Percentiles rank a stretch among this genome's conserved stretches.
Evolutionary conservation across 139 green algal genomes (phyloP).

Genomic region (Picochlorum sp.): DNA sequence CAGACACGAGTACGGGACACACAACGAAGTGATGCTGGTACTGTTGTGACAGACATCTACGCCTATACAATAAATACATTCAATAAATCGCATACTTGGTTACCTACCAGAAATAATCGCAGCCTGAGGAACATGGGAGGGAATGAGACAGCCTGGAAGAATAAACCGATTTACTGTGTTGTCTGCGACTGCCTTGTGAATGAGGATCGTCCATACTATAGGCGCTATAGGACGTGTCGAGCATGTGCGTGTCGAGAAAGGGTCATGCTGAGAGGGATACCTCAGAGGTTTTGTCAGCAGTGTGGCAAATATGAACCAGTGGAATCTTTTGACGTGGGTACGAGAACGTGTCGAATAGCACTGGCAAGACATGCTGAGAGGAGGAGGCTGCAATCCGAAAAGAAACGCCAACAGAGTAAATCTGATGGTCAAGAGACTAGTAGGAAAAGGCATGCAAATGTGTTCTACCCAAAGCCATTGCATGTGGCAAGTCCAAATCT

Average conservation of each 20-base stretch:
- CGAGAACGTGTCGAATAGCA: conserved; percentile 1
- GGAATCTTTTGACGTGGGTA: background rate
- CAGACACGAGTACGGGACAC: no score
- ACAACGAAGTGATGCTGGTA: no score
- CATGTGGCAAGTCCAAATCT: no score
- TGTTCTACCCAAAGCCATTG: no score
- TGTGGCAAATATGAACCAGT: conserved; percentile 9
- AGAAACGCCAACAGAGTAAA: background rate
- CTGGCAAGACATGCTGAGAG: conserved; percentile 5
- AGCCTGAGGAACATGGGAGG: no score
- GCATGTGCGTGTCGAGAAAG: background rate
- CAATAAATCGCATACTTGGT: no score
- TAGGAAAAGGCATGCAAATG: no score
- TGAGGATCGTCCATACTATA: background rate
- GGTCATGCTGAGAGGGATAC: background rate
- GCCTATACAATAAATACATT: no score
- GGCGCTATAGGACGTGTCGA: background rate
- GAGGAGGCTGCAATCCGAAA: background rate
- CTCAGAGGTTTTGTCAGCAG: conserved; percentile 4
- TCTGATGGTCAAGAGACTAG: no score
- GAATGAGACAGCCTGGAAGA: background rate
- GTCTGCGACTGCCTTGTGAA: background rate
- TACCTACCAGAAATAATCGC: no score
- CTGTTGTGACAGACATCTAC: no score
- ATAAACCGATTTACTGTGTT: background rate